phyloP scores from a whole-genome alignment of 768 basidiomycete genomes.

The Lentinula edodes region DNA sequence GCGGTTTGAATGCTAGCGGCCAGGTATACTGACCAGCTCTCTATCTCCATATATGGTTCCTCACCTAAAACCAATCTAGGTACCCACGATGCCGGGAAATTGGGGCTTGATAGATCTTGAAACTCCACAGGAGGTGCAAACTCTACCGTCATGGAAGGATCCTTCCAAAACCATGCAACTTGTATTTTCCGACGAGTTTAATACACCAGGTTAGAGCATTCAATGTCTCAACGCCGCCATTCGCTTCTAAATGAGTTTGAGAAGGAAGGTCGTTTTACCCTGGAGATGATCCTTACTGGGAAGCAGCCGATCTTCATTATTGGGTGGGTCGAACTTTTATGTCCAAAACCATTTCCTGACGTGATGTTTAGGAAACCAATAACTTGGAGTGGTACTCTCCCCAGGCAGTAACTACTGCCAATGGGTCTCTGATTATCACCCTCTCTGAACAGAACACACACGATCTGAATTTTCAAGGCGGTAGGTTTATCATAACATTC shows the following conservation, averaged over 20 bases:
- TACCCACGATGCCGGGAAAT: slow-evolving; percentile 52
- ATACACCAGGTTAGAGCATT: slow-evolving; percentile 43
- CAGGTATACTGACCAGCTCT: slow-evolving; percentile 21
- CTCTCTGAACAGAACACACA: slow-evolving; percentile 56
- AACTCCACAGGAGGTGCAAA: slow-evolving; percentile 56
- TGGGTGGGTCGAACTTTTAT: slow-evolving; percentile 39
- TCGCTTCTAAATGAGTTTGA: neutral
- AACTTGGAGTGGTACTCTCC: slow-evolving; percentile 91
- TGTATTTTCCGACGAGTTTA: slow-evolving; percentile 82
- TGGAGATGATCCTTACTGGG: slow-evolving; percentile 56
- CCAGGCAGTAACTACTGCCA: slow-evolving; percentile 59
- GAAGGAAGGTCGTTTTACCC: neutral
- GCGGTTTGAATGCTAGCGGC: slow-evolving; percentile 47
- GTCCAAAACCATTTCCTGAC: neutral
- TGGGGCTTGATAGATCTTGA: slow-evolving; percentile 70
- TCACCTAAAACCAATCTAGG: slow-evolving; percentile 30
- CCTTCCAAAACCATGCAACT: slow-evolving; percentile 34
- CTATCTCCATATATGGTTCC: neutral
- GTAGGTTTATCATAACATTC: slow-evolving; percentile 22
- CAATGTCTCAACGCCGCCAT: slow-evolving; percentile 76
- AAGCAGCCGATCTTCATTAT: slow-evolving; percentile 73
- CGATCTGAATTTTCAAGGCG: slow-evolving; percentile 65
- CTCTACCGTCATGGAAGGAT: slow-evolving; percentile 14
- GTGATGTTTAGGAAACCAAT: slow-evolving; percentile 39
- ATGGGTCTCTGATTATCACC: slow-evolving; percentile 70